A percentile compares a stretch with the other conserved stretches of the same genome.
Evolutionary conservation across 495 filamentous ascomycete species (phyloP).

Genomic region (Apiosordaria backusii): DNA sequence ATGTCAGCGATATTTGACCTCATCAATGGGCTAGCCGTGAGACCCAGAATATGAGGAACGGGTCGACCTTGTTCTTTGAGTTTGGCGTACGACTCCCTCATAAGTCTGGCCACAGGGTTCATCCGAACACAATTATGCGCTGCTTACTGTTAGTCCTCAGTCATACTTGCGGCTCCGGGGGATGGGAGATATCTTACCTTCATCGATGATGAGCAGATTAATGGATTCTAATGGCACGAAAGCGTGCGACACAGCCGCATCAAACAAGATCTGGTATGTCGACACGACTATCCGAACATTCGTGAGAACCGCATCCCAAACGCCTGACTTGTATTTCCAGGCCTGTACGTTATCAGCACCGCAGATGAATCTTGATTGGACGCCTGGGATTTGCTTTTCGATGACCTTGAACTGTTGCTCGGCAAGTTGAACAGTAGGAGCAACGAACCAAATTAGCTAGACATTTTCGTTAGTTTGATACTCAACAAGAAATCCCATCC

Average conservation of each 20-base stretch:
- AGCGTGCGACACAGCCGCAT: conserved; percentile 77
- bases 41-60: conserved; percentile 72
- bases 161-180: background rate
- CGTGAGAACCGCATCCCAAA: conserved; percentile 70
- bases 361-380: conserved; percentile 60
- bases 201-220: conserved; percentile 79
- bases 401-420: conserved; percentile 69
- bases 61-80: conserved; percentile 31
- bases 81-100: conserved; percentile 68
- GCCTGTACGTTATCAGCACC: conserved; percentile 67
- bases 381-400: conserved; percentile 55
- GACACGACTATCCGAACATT: conserved; percentile 72
- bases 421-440: conserved; percentile 72
- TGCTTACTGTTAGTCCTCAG: conserved; percentile 28
- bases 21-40: conserved; percentile 81
- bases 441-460: conserved; percentile 82
- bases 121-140: conserved; percentile 66
- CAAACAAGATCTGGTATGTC: conserved; percentile 70
- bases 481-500: conserved; percentile 14
- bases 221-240: conserved; percentile 69
- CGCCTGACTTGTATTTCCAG: conserved; percentile 62
- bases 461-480: conserved; percentile 18
- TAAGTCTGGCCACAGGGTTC: conserved; percentile 71
- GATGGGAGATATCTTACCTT: conserved; percentile 55
- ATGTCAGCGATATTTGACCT: conserved; percentile 51